Evolutionary conservation across 345 rosid genomes (phyloP).

Genomic region (Citrus trifoliata): DNA sequence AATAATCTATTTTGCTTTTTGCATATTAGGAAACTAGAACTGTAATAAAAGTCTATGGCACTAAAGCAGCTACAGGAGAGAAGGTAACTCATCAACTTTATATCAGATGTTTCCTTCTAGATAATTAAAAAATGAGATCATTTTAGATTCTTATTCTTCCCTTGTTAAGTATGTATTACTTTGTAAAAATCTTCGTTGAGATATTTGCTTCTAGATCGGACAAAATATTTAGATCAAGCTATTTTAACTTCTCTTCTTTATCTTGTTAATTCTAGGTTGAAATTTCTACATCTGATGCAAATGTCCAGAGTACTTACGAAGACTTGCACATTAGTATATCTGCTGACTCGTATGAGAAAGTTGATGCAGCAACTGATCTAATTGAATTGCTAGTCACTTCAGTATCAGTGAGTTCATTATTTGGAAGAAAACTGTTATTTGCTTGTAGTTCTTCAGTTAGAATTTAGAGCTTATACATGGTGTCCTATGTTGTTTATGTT

Average conservation of each 20-base stretch:
- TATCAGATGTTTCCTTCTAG: not conserved
- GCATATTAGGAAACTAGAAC: conserved; percentile 82
- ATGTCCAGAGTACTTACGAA: conserved; percentile 45
- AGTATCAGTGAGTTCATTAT: conserved; percentile 60
- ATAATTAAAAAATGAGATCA: not conserved
- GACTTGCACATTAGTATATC: conserved; percentile 66
- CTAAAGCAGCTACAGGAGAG: conserved; percentile 52
- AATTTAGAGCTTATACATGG: not conserved
- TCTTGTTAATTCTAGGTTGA: conserved; percentile 53
- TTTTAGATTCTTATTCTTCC: not conserved
- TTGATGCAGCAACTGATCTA: conserved; percentile 80
- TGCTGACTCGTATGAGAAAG: conserved; percentile 83
- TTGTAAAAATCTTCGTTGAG: not conserved
- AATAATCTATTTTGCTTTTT: conserved; percentile 1
- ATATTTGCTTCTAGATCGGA: conserved; percentile 7
- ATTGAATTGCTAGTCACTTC: conserved; percentile 79
- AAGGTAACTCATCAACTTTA: conserved; percentile 43
- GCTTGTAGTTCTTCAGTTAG: not conserved
- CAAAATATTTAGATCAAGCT: not conserved
- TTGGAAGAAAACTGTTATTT: conserved; percentile 10
- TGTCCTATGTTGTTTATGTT: not conserved
- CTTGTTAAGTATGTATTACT: not conserved
- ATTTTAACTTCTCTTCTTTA: not conserved
- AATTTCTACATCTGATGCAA: conserved; percentile 58
- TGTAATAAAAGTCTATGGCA: conserved; percentile 59